Base-by-base conservation (phyloP, 495 filamentous ascomycete genomes). In the Aspergillus asperescens region DNA sequence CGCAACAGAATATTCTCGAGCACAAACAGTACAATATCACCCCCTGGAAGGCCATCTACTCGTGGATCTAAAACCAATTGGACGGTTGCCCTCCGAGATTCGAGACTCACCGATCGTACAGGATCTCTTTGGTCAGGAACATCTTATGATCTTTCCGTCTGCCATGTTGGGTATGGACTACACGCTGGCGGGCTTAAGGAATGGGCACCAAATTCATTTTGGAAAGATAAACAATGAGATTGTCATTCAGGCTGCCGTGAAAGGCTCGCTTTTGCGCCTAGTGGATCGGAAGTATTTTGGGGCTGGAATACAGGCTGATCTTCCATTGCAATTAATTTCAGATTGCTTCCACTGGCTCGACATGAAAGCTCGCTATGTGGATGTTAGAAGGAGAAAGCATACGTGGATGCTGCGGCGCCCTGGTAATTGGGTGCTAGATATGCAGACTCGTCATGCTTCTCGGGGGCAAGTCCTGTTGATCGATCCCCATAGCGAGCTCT, bases 341-440 rank as follows among this genome's bases (percentile, higher is more conserved):
- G 56, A 77, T 19, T 80, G 68, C 51, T 59, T 76, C 0, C 82
- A 87, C 54, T 87, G 83, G 83, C 60, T 85, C 4, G 63, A 84
- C 40, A 7, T 82, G 5, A 42, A 53, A 38, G 12, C 61, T 56
- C 20, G 52, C 48, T 10, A 59, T 38, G 55, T 80, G 80, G 47
- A 63, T n/a, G n/a, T n/a, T n/a, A n/a, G n/a, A n/a, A n/a, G n/a
- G n/a, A n/a, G n/a, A 73, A 10, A 65, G 57, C 15, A 61, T 62
- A 42, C n/a, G n/a, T n/a, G n/a, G n/a, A n/a, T n/a, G n/a, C n/a
- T n/a, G n/a, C n/a, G n/a, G n/a, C n/a, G n/a, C n/a, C 12, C 16
- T 1, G 50, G n/a, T 52, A 64, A 65, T 23, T 75, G 69, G 68
- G 57, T 28, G 41, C 46, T 72, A 10, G 34, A 51, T 10, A 67